These are phyloP conservation scores for Penicillium sp. DNA, from an alignment of 2,329 filamentous ascomycete species.

Conservation along the genomic window DNA sequence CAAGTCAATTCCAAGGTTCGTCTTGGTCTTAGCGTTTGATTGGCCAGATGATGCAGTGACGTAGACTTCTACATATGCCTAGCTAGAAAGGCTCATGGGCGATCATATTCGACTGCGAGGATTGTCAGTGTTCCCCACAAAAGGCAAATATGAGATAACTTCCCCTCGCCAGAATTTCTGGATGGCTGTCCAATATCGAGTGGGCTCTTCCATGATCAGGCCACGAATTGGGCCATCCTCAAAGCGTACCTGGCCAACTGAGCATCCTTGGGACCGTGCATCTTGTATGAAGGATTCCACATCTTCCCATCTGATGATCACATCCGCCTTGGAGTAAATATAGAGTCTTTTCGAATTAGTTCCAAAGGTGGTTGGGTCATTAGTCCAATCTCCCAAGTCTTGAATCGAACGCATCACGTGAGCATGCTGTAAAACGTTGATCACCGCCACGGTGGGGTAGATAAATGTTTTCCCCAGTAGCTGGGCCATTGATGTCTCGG, in stretches of 20 bases:
- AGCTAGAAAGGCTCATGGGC: no score
- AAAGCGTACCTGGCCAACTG: slow-evolving; percentile 15
- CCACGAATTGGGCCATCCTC: slow-evolving; percentile 18
- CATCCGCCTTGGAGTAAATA: slow-evolving; percentile 19
- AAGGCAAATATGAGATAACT: slow-evolving; percentile 2
- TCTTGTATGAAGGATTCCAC: slow-evolving; percentile 20
- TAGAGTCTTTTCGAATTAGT: slow-evolving; percentile 13
- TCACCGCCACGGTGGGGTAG: slow-evolving; percentile 17
- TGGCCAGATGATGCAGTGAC: no score
- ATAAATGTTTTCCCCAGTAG: slow-evolving; percentile 12
- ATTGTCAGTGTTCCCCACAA: background rate
- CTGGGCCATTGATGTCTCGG: slow-evolving; percentile 4
- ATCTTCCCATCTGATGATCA: slow-evolving; percentile 20
- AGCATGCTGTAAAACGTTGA: slow-evolving; percentile 12
- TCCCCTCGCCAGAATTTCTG: slow-evolving; percentile 13
- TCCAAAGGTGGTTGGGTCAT: slow-evolving; percentile 19
- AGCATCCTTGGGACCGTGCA: slow-evolving; percentile 11
- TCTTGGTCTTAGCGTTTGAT: no score
- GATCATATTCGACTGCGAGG: background rate
- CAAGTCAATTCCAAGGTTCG: no score
- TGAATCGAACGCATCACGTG: slow-evolving; percentile 12
- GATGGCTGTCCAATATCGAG: slow-evolving; percentile 18
- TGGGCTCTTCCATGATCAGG: slow-evolving; percentile 18
- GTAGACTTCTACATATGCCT: no score
- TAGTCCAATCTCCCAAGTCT: slow-evolving; percentile 15